phyloP scores from a whole-genome alignment of 2,329 filamentous ascomycete genomes.

The Colletotrichum lini region DNA sequence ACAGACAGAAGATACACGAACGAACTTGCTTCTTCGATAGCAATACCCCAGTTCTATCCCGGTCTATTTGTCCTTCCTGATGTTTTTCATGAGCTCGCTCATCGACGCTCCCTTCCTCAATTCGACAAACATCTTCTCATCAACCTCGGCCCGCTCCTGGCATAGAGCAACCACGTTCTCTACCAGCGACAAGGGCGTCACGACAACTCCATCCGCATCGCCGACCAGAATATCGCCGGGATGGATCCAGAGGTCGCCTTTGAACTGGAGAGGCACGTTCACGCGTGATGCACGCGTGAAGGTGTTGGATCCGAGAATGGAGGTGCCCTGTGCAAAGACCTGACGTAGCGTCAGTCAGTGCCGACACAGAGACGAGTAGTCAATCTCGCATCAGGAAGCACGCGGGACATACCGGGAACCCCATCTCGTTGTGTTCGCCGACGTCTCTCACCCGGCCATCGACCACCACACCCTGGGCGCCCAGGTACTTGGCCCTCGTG shows the following conservation, averaged over 20 bases:
- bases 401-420: conserved; percentile 38
- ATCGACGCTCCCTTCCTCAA: conserved; percentile 32
- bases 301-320: conserved; percentile 50
- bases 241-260: conserved; percentile 48
- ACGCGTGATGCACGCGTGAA: conserved; percentile 49
- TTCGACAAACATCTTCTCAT: conserved; percentile 46
- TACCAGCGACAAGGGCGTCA: conserved; percentile 45
- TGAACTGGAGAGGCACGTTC: conserved; percentile 48
- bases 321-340: conserved; percentile 49
- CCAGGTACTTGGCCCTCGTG: conserved; percentile 47
- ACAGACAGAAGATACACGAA: background rate
- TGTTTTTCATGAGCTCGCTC: conserved; percentile 28
- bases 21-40: background rate
- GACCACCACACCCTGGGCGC: conserved; percentile 47
- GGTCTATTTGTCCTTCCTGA: conserved; percentile 13
- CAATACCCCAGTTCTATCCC: background rate
- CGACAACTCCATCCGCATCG: conserved; percentile 50
- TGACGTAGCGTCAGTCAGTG: conserved; percentile 32
- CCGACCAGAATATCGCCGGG: conserved; percentile 49
- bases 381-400: too few species aligned
- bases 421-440: conserved; percentile 47
- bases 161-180: conserved; percentile 49
- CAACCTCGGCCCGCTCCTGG: conserved; percentile 48
- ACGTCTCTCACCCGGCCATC: conserved; percentile 50
- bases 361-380: too few species aligned